A percentile compares a stretch with the other conserved stretches of the same genome.
Conservation (phyloP, 2,329 filamentous ascomycete species). For the Alternaria incomplexa region DNA sequence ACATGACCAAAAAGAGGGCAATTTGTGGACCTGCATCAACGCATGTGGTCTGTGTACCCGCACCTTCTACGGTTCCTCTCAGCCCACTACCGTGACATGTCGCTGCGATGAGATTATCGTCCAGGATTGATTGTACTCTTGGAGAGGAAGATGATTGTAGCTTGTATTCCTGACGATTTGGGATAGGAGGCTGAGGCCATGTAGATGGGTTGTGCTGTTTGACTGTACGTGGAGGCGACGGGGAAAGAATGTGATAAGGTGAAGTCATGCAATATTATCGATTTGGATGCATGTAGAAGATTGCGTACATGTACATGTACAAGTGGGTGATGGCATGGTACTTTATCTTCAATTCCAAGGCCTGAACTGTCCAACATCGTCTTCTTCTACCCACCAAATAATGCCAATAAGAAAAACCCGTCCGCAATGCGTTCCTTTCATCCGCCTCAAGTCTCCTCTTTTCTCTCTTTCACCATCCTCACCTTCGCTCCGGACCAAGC, state of each 20-base stretch:
- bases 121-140: not conserved
- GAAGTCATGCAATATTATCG: not conserved
- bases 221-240: not conserved
- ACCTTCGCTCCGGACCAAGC: not conserved
- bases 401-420: not conserved
- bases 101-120: not conserved
- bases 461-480: not conserved
- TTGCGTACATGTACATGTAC: not conserved
- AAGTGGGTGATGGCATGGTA: not conserved
- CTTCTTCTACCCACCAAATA: not conserved
- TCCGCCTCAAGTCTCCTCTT: not conserved
- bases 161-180: not conserved
- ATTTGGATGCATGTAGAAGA: not conserved
- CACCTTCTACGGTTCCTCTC: not conserved
- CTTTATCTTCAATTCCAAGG: not conserved
- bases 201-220: not conserved
- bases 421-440: not conserved
- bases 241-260: not conserved
- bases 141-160: not conserved
- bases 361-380: not conserved
- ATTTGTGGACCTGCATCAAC: not conserved
- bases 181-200: not conserved
- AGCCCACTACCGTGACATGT: not conserved
- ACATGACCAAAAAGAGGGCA: too few species aligned
- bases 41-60: not conserved